Percentiles rank a stretch among this genome's conserved stretches.
These are phyloP conservation scores for Colletotrichum sojae DNA, from an alignment of 2,329 filamentous ascomycete genomes.

Conservation along the genomic window DNA sequence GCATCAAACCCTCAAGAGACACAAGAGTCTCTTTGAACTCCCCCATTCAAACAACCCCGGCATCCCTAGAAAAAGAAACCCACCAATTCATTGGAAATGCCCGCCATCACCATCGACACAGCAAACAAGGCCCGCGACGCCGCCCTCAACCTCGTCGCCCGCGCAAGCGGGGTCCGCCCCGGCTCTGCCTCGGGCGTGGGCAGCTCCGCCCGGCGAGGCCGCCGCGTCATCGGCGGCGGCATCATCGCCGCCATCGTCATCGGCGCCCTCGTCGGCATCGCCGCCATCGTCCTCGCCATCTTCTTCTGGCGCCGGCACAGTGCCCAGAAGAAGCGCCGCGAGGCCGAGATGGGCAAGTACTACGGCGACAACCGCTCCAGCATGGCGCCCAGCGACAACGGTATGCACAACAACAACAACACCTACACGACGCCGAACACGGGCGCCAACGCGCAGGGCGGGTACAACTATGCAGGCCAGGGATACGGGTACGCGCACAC, in stretches of 20 bases:
- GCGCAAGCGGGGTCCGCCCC: not conserved
- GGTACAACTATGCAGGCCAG: constrained; percentile 16
- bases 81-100: not conserved
- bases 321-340: constrained; percentile 4
- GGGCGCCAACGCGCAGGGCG: constrained; percentile 9
- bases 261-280: constrained; percentile 1
- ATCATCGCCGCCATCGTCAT: constrained; percentile 35
- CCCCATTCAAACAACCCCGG: too few species aligned
- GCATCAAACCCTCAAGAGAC: too few species aligned
- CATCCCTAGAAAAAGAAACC: too few species aligned
- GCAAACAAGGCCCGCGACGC: not conserved
- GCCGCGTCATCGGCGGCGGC: constrained; percentile 13
- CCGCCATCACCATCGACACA: constrained; percentile 13
- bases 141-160: not conserved
- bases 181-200: not conserved
- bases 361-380: constrained; percentile 34
- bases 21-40: too few species aligned
- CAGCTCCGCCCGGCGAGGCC: not conserved
- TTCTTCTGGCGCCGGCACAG: constrained; percentile 14
- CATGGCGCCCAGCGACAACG: constrained; percentile 20
- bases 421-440: not conserved
- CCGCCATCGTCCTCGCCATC: not conserved
- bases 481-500: constrained; percentile 34
- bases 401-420: constrained; percentile 1
- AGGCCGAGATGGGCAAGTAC: constrained; percentile 34